Conservation (phyloP, 805 yeast species). For the Spathaspora gorwiae region DNA sequence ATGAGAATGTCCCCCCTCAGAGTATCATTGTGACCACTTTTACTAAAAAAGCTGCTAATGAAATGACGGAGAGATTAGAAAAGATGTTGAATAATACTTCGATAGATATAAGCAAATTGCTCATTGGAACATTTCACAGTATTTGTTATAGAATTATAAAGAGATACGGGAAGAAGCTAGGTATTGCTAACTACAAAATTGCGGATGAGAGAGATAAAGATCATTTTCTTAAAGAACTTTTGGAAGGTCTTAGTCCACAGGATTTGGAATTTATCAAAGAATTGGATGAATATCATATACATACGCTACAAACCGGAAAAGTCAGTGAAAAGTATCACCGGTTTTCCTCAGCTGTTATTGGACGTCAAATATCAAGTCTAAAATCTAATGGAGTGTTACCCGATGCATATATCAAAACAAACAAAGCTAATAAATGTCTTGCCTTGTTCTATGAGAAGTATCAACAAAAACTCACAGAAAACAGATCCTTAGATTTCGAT, state of each 20-base stretch:
- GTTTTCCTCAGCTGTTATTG: conserved; percentile 38
- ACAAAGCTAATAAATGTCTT: conserved; percentile 13
- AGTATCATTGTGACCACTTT: conserved; percentile 82
- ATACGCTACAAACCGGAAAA: background rate
- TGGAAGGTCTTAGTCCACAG: conserved; percentile 18
- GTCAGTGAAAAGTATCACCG: conserved; percentile 21
- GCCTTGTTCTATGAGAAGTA: conserved; percentile 45
- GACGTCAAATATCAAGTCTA: conserved; percentile 47
- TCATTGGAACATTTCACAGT: conserved; percentile 89
- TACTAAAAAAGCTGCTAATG: conserved; percentile 88
- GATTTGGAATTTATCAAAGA: conserved; percentile 11
- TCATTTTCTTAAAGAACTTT: conserved; percentile 41
- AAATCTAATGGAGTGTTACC: conserved; percentile 52
- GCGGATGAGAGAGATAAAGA: conserved; percentile 63
- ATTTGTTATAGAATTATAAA: conserved; percentile 61
- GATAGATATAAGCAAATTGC: conserved; percentile 41
- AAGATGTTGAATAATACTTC: conserved; percentile 27
- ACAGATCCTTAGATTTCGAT: conserved; percentile 70
- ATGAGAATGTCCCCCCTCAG: conserved; percentile 51
- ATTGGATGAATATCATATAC: background rate
- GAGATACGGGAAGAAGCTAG: conserved; percentile 49
- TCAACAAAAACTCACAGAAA: conserved; percentile 41
- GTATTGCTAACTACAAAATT: conserved; percentile 44
- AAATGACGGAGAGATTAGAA: conserved; percentile 64
- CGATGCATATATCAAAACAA: conserved; percentile 25